Evolutionary conservation across 257 asterid genomes (phyloP).

Genomic region (Solanum tarapatanum): DNA sequence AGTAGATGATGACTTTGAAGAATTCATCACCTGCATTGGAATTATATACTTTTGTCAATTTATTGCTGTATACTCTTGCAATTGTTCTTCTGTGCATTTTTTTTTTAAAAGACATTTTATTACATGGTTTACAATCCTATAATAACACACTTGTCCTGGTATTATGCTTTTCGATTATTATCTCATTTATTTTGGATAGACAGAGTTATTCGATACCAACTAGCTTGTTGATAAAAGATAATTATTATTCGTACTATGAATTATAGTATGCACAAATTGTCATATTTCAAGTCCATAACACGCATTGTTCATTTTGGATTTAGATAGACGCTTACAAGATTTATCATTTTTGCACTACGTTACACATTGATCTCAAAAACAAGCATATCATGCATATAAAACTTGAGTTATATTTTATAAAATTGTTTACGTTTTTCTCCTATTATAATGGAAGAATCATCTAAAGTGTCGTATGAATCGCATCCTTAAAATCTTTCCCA

Average conservation of each 20-base stretch:
- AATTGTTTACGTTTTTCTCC: background rate
- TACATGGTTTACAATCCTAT: background rate
- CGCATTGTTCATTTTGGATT: background rate
- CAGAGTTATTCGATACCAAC: background rate
- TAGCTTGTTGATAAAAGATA: background rate
- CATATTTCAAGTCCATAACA: background rate
- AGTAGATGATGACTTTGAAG: background rate
- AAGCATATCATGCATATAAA: background rate
- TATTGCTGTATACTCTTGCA: conserved; percentile 1
- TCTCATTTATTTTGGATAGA: background rate
- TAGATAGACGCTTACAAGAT: too few relatives aligned
- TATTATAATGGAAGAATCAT: background rate
- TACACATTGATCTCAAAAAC: background rate
- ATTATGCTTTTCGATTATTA: background rate
- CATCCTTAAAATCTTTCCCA: background rate
- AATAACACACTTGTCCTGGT: background rate
- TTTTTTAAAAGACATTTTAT: background rate
- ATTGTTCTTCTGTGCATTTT: background rate
- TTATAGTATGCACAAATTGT: background rate
- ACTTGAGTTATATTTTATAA: background rate
- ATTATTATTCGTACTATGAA: background rate
- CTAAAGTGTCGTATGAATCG: background rate
- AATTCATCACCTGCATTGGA: conserved; percentile 6
- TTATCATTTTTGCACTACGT: background rate
- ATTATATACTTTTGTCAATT: conserved; percentile 9